Percentiles rank a stretch among this genome's conserved stretches.
Conservation (phyloP, 192 early-diverging fungal species). For the Backusella tuberculispora region DNA sequence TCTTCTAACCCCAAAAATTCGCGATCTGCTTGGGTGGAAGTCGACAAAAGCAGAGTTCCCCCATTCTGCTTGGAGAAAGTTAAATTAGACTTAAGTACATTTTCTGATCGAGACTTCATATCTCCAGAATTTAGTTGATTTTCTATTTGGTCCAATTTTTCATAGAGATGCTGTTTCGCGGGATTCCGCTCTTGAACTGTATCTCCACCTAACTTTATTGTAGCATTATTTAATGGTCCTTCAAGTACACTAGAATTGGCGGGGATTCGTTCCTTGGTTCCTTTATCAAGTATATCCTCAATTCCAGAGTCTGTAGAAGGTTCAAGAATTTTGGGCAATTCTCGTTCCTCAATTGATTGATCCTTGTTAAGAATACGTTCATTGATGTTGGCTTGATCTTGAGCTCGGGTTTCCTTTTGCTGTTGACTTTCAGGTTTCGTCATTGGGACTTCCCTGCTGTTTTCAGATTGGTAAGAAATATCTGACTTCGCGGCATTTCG, state of each 20-base stretch:
- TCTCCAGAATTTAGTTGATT: background rate
- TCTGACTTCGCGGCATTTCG: background rate
- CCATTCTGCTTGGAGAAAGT: background rate
- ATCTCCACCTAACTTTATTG: background rate
- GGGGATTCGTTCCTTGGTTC: background rate
- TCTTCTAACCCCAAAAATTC: slow-evolving; percentile 37
- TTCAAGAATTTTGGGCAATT: too few relatives aligned
- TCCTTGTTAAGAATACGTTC: background rate
- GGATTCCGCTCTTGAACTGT: background rate
- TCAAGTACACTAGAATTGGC: background rate
- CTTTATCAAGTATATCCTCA: background rate
- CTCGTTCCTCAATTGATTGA: background rate
- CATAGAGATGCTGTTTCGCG: background rate
- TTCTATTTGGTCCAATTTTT: background rate
- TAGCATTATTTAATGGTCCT: background rate
- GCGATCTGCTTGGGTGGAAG: slow-evolving; percentile 17
- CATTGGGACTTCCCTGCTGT: background rate
- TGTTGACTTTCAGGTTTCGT: too few relatives aligned
- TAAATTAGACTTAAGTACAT: background rate
- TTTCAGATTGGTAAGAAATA: background rate
- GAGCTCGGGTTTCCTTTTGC: background rate
- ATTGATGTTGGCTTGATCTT: background rate
- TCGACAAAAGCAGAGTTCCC: background rate
- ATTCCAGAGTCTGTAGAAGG: background rate
- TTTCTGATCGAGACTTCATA: background rate